Evolutionary conservation across 352 stramenopile species (phyloP), one percentile per base, ranked within the genome.

Genomic region (Pythium chondricola): DNA sequence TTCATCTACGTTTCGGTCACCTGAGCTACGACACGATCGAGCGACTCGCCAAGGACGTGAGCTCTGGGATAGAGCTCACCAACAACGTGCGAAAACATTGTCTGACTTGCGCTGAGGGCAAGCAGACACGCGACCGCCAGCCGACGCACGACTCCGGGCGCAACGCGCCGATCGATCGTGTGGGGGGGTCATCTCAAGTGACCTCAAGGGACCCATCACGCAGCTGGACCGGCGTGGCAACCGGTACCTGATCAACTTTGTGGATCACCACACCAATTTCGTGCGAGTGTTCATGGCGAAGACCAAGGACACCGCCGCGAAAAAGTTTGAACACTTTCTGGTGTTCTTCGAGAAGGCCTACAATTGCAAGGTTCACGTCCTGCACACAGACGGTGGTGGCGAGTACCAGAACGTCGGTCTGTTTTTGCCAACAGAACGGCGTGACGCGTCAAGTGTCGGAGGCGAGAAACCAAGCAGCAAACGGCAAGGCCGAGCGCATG

Each of bases 401-500:
- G 56, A 76, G 41, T 73, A 65, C 25, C 0, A n/a, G 9, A 63
- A 61, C 25, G 42, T 62, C 0, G 56, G 68, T 9, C 35, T 71
- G 0, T 69, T 71, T n/a, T n/a, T 71, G 67, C 25, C 48, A 58
- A 8, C 2, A 32, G 2, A 60, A 39, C 0, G 59, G 59, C 1
- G 48, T 73, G 0, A 31, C 30, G 0, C n/a, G 67, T 0, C 56
- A 76, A 35, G 18, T 60, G 2, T 56, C 43, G 0, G 56, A 76
- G 16, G 53, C 52, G 0, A 17, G 36, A 0, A 73, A 71, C 13
- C 37, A 63, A 9, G 52, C 60, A 0, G 42, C 29, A 0, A 77
- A 73, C n/a, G 60, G 63, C 0, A 73, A 76, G 32, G 59, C 52
- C 0, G 63, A 69, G 8, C 24, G 57, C 2, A 71, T 75, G 52